A percentile compares a stretch with the other conserved stretches of the same genome.
Evolutionary conservation across 1,284 basidiomycete species (phyloP).

Genomic region (Leccinum solheimii): DNA sequence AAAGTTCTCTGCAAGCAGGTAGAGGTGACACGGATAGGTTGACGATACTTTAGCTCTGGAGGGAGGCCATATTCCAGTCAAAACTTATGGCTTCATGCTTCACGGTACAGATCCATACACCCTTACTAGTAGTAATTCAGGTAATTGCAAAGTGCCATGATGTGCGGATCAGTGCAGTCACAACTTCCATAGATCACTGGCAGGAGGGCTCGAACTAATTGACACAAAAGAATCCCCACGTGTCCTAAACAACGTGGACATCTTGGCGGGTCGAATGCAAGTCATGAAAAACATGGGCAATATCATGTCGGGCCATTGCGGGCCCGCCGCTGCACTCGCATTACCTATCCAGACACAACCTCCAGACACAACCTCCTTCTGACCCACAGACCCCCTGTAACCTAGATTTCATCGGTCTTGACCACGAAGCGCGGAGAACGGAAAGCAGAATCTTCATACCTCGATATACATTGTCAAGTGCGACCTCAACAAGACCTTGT

Average conservation of each 20-base stretch:
- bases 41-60: not conserved
- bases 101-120: not conserved
- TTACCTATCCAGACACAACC: not conserved
- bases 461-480: conserved; percentile 55
- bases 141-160: too few species aligned
- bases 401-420: not conserved
- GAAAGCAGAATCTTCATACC: conserved; percentile 12
- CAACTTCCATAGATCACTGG: too few species aligned
- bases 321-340: not conserved
- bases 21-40: not conserved
- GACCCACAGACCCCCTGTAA: conserved; percentile 30
- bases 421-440: not conserved
- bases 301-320: not conserved
- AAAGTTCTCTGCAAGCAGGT: too few species aligned
- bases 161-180: too few species aligned
- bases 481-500: conserved; percentile 32
- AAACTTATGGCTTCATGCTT: not conserved
- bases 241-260: too few species aligned
- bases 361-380: conserved; percentile 12
- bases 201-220: too few species aligned
- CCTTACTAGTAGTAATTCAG: not conserved
- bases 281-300: not conserved
- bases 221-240: too few species aligned
- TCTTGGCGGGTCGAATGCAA: too few species aligned
- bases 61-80: not conserved